These are phyloP conservation scores for Salvia rosmarinus DNA, from an alignment of 257 asterid genomes.

Conservation along the genomic window DNA sequence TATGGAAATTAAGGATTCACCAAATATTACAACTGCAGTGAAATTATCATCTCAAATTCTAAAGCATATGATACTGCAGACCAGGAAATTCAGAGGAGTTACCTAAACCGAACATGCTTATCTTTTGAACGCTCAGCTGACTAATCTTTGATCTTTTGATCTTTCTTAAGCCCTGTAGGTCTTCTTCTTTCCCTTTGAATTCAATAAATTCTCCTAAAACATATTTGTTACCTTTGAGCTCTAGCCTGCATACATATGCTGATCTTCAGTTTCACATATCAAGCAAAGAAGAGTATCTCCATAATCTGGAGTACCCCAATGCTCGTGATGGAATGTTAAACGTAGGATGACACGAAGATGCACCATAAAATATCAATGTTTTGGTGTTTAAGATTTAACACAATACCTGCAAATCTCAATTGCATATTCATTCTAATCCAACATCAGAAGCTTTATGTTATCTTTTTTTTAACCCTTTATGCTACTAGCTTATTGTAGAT, in stretches of 20 bases:
- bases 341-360: neutral
- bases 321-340: neutral
- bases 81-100: conserved; percentile 32
- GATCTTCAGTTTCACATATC: conserved; percentile 8
- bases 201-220: conserved; percentile 87
- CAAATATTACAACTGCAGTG: conserved; percentile 15
- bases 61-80: neutral
- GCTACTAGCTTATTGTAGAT: neutral
- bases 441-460: conserved; percentile 1
- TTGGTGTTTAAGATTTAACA: neutral
- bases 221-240: conserved; percentile 74
- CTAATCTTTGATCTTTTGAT: conserved; percentile 90
- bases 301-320: neutral
- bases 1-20: conserved; percentile 20
- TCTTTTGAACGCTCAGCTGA: conserved; percentile 69
- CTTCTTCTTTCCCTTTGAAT: conserved; percentile 89
- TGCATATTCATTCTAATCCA: neutral
- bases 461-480: conserved; percentile 3
- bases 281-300: conserved; percentile 3
- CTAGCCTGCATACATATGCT: conserved; percentile 59
- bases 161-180: conserved; percentile 59
- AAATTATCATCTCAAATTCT: conserved; percentile 17
- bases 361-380: neutral
- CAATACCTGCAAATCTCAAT: neutral
- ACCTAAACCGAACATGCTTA: conserved; percentile 98